Percentiles rank a stretch among this genome's conserved stretches.
Evolutionary conservation across 2,329 filamentous ascomycete genomes (phyloP).

Genomic region (Pseudogymnoascus sp.): DNA sequence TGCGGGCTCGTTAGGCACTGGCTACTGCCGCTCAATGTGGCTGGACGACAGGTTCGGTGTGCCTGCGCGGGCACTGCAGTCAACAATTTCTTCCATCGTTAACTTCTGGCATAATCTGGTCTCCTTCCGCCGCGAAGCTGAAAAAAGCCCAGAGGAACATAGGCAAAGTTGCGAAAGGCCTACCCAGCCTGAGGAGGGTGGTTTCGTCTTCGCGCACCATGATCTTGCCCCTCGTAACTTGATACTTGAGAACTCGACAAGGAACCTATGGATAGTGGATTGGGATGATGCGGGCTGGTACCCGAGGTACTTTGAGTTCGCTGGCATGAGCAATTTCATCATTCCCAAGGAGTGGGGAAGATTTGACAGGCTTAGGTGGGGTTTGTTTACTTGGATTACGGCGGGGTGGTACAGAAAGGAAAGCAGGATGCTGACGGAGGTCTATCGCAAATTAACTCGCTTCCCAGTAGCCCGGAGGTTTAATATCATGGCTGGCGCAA

Average conservation of each 20-base stretch:
- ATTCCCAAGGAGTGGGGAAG: background rate
- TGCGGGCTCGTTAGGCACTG: background rate
- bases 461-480: background rate
- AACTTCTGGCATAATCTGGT: background rate
- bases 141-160: background rate
- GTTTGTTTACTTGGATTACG: background rate
- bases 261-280: background rate
- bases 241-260: background rate
- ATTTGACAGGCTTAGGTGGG: background rate
- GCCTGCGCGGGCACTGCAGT: background rate
- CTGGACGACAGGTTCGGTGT: background rate
- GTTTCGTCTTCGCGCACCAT: background rate
- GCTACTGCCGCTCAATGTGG: background rate
- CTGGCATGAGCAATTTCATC: background rate
- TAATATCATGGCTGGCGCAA: background rate
- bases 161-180: background rate
- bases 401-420: background rate
- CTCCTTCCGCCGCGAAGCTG: background rate
- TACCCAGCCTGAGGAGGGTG: background rate
- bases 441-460: background rate
- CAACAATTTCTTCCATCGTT: background rate
- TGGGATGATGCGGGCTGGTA: background rate
- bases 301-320: background rate
- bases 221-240: background rate
- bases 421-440: background rate